A percentile compares a stretch with the other conserved stretches of the same genome.
Conservation (phyloP, 2,329 filamentous ascomycete genomes). For the Pseudogymnoascus sp. region DNA sequence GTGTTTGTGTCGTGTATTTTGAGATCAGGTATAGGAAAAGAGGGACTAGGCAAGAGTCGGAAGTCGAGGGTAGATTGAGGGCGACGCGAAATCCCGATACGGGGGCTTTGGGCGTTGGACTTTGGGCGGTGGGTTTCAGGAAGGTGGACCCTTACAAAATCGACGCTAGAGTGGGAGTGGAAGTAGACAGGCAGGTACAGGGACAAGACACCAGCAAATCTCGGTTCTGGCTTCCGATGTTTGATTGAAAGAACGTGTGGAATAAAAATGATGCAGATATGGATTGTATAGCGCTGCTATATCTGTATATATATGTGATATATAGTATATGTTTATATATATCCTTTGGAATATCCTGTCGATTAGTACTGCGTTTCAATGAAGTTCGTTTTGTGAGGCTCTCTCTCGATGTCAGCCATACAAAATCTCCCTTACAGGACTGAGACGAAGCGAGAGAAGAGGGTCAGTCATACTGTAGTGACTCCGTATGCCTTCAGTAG, state of each 20-base stretch:
- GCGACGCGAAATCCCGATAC: constrained; percentile 7
- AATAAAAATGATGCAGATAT: background rate
- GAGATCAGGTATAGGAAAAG: background rate
- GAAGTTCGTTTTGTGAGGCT: constrained; percentile 5
- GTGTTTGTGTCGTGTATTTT: constrained; percentile 3
- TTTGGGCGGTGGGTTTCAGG: constrained; percentile 8
- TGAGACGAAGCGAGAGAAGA: constrained; percentile 2
- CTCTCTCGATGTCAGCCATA: background rate
- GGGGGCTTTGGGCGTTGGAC: background rate
- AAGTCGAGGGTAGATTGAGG: constrained; percentile 6
- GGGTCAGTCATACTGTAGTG: background rate
- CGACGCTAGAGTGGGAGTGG: constrained; percentile 1
- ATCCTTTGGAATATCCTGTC: background rate
- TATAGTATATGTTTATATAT: constrained; percentile 3
- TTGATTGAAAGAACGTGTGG: background rate
- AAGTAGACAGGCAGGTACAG: background rate
- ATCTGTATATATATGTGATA: background rate
- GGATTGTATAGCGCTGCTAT: background rate
- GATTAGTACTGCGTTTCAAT: background rate
- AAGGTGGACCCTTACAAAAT: background rate
- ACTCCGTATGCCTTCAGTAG: too few species aligned
- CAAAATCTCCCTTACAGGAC: background rate
- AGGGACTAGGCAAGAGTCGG: constrained; percentile 5
- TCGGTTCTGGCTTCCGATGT: background rate
- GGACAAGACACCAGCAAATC: background rate